These are phyloP conservation scores for Oryza meyeriana DNA, from an alignment of 176 grass and related monocot species.

Conservation along the genomic window DNA sequence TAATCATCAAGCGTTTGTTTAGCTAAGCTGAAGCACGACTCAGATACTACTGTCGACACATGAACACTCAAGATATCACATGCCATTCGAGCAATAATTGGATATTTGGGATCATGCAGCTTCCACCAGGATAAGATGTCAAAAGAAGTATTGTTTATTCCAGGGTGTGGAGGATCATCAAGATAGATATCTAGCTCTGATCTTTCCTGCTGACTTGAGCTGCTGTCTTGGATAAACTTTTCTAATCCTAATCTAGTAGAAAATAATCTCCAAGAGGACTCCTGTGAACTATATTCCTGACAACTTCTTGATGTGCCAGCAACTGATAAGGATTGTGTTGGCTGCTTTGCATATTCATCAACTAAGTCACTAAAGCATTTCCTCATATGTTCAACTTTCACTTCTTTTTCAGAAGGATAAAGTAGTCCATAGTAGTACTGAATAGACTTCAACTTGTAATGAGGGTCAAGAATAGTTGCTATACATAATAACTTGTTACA, in stretches of 20 bases:
- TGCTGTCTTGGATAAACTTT: neutral
- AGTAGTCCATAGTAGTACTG: slow-evolving; percentile 33
- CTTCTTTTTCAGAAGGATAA: neutral
- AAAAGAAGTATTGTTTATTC: no score
- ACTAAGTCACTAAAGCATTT: neutral
- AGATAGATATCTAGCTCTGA: no score
- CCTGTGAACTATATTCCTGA: neutral
- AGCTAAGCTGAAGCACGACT: neutral
- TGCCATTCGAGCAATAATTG: no score
- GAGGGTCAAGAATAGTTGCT: slow-evolving; percentile 37
- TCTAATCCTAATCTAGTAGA: neutral
- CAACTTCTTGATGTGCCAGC: neutral
- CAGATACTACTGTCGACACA: neutral
- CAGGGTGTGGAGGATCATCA: no score
- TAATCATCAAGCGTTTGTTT: neutral
- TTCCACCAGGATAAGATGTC: no score
- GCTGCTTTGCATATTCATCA: neutral
- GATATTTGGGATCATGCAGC: neutral
- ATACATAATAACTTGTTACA: slow-evolving; percentile 16
- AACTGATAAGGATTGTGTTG: neutral
- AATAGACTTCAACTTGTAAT: slow-evolving; percentile 38
- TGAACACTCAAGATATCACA: neutral
- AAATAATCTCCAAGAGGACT: neutral
- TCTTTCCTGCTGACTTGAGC: neutral
- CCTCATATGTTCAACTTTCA: neutral